Conservation (phyloP, 768 basidiomycete genomes). For the Strobilomyces confusus region DNA sequence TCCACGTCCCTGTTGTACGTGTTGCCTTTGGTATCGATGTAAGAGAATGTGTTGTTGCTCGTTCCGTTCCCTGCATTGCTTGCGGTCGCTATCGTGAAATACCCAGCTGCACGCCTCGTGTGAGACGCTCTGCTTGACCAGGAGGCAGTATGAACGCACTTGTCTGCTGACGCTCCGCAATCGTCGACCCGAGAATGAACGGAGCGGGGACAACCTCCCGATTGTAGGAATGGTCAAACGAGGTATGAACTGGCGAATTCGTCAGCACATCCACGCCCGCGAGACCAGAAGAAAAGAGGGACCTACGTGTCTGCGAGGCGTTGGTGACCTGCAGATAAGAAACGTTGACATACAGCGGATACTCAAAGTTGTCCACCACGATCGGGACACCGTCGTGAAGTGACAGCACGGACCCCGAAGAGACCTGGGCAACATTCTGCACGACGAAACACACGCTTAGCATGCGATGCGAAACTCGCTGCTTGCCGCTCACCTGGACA, state of each 20-base stretch:
- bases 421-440: conserved; percentile 49
- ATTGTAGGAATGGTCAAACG: conserved; percentile 67
- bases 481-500: conserved; percentile 32
- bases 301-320: conserved; percentile 19
- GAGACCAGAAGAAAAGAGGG: too few relatives aligned
- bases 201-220: conserved; percentile 56
- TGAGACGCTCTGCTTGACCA: neutral
- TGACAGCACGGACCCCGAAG: conserved; percentile 44
- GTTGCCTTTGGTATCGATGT: conserved; percentile 55
- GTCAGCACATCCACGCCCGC: neutral
- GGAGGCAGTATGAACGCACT: conserved; percentile 33
- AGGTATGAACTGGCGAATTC: conserved; percentile 39
- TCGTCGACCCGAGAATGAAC: conserved; percentile 54
- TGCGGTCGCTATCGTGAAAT: conserved; percentile 40
- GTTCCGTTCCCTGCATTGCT: conserved; percentile 66
- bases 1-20: conserved; percentile 59
- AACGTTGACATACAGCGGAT: conserved; percentile 46
- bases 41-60: conserved; percentile 63
- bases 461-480: neutral
- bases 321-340: conserved; percentile 31
- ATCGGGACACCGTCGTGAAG: conserved; percentile 43
- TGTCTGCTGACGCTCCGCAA: conserved; percentile 54
- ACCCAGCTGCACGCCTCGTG: conserved; percentile 38
- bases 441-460: neutral
- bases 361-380: conserved; percentile 50